Conservation (phyloP, 2,329 filamentous ascomycete species). For the Talaromyces sp. region DNA sequence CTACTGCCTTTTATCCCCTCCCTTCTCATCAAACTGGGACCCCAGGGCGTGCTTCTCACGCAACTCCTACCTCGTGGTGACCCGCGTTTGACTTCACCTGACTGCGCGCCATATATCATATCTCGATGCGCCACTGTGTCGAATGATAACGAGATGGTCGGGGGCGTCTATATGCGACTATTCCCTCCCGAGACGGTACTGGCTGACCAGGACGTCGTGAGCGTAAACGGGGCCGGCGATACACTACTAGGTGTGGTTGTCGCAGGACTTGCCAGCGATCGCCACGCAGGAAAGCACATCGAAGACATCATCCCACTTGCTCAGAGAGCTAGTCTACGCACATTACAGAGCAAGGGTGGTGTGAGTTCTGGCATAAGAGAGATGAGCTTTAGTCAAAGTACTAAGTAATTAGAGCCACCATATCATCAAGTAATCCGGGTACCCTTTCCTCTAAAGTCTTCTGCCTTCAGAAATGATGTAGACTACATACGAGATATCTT, state of each 20-base stretch:
- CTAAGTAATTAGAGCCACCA: conserved; percentile 6
- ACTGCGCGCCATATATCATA: conserved; percentile 67
- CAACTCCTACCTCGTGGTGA: conserved; percentile 67
- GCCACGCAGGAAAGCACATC: conserved; percentile 41
- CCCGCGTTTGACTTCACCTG: conserved; percentile 58
- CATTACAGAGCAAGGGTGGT: conserved; percentile 68
- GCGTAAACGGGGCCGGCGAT: conserved; percentile 92
- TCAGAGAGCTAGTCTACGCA: conserved; percentile 75
- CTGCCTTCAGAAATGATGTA: neutral
- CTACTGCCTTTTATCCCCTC: conserved; percentile 84
- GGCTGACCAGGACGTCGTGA: conserved; percentile 62
- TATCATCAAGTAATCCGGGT: conserved; percentile 6
- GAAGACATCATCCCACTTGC: conserved; percentile 70
- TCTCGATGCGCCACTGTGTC: conserved; percentile 47
- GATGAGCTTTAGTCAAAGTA: conserved; percentile 17
- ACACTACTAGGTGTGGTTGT: conserved; percentile 83
- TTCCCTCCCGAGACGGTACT: conserved; percentile 66
- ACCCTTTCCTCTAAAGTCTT: neutral
- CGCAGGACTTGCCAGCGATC: conserved; percentile 65
- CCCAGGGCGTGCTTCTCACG: conserved; percentile 70
- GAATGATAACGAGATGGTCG: conserved; percentile 55
- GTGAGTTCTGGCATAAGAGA: conserved; percentile 49
- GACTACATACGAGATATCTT: neutral
- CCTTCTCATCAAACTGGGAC: conserved; percentile 78
- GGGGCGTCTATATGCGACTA: conserved; percentile 79